Base-by-base conservation (phyloP, 495 filamentous ascomycete species). In the Trypethelium eluteriae region DNA sequence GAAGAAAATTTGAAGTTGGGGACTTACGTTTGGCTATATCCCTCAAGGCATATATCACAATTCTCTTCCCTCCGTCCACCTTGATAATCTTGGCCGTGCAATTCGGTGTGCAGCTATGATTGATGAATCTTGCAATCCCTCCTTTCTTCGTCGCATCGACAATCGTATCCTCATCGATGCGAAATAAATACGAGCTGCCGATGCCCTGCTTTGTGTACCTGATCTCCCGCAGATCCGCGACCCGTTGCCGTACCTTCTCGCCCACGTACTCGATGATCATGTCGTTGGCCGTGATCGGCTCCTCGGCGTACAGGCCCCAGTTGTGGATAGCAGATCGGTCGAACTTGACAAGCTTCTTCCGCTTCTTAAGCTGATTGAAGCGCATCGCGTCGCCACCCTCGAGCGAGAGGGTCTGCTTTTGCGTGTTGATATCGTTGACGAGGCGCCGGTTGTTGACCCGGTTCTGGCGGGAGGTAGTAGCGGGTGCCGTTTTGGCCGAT, bases 181-280 rank as follows among this genome's bases (percentile, higher is more conserved):
- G 87, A 82, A 99, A 99, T 4, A 99, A 85, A 73, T 99, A 99
- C 74, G 90, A 94, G 78, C 91, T 96, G 62, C 94, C 94, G 70
- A 99, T 96, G 25, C 94, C 94, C 72, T 93, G 96, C 81, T 94
- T 93, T 68, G 96, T 83, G 75, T 99, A 99, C 65, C 87, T 85
- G 61, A 85, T 82, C 79, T 99, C 94, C 62, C 94, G 86, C 78
- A 98, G 87, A 70, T 99, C 93, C 2, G 94, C 93, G 68, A 99
- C 93, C 74, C 93, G 90, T 76, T 98, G 94, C 62, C 94, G 86
- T 12, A 99, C 91, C 73, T 94, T 95, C 77, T 99, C 95, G 64
- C 94, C 94, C 18, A 99, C 94, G 74, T 99, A 99, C 78, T 99
- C 94, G 74, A 99, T 99, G 73, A 99, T 99, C 92, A 99, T 97